phyloP scores from a whole-genome alignment of 2,329 filamentous ascomycete species.

The Sphaerulina populicola region DNA sequence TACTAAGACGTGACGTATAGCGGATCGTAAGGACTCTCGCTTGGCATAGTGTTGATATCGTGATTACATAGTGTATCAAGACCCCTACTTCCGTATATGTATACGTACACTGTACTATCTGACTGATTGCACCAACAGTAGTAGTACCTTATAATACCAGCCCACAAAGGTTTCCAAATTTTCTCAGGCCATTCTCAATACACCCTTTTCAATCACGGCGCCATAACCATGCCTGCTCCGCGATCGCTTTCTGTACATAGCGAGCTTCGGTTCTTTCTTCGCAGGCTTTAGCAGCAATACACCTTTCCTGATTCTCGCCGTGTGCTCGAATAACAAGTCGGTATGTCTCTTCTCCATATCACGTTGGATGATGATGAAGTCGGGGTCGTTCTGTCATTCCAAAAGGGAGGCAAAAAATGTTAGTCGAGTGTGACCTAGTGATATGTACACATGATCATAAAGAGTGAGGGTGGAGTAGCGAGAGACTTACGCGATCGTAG shows the following conservation, averaged over 20 bases:
- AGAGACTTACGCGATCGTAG: slow-evolving; percentile 38
- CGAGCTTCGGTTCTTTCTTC: slow-evolving; percentile 38
- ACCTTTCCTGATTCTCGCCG: slow-evolving; percentile 37
- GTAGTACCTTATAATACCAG: too few species aligned
- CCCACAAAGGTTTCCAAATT: background rate
- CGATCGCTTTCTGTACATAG: slow-evolving; percentile 36
- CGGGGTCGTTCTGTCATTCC: slow-evolving; percentile 31
- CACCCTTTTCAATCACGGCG: slow-evolving; percentile 17
- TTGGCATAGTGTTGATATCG: too few species aligned
- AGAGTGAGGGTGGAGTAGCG: background rate
- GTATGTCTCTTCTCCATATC: slow-evolving; percentile 44
- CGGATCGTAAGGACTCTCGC: too few species aligned
- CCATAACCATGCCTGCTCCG: slow-evolving; percentile 25
- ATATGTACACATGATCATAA: background rate
- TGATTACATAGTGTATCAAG: too few species aligned
- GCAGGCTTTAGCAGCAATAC: slow-evolving; percentile 38
- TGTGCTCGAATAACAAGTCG: slow-evolving; percentile 45
- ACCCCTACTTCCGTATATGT: too few species aligned
- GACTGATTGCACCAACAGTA: too few species aligned
- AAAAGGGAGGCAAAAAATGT: slow-evolving; percentile 9
- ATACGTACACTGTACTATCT: too few species aligned
- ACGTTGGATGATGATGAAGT: slow-evolving; percentile 44
- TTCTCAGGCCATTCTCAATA: slow-evolving; percentile 15
- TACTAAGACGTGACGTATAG: too few species aligned
- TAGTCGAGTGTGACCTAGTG: slow-evolving; percentile 5